Evolutionary conservation across 2,329 filamentous ascomycete species (phyloP).

Genomic region (Aureobasidium pullulans): DNA sequence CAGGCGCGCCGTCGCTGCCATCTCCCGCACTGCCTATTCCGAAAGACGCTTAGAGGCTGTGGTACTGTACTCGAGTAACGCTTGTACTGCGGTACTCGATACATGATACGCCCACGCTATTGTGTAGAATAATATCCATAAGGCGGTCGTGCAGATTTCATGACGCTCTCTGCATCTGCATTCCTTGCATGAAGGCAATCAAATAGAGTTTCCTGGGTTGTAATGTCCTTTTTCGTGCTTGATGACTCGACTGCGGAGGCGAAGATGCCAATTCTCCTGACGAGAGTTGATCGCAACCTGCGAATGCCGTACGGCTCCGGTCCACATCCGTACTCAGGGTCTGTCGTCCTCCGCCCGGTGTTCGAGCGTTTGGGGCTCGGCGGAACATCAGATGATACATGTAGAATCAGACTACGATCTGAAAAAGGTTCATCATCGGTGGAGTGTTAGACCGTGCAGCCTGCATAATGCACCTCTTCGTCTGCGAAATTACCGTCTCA

Average conservation of each 20-base stretch:
- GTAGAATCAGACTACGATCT: not conserved
- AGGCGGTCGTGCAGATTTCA: not conserved
- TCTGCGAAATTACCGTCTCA: not conserved
- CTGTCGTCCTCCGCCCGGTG: not conserved
- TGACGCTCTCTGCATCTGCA: slow-evolving; percentile 9
- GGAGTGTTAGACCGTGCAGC: not conserved
- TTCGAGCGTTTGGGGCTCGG: not conserved
- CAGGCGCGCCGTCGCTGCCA: slow-evolving; percentile 9
- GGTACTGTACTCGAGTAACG: slow-evolving; percentile 1
- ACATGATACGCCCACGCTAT: not conserved
- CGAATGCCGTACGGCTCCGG: not conserved
- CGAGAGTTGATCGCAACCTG: not conserved
- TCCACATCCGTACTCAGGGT: not conserved
- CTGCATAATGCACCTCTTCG: not conserved
- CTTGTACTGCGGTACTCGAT: not conserved
- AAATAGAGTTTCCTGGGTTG: not conserved
- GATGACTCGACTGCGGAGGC: not conserved
- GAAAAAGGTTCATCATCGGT: not conserved
- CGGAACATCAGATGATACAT: not conserved
- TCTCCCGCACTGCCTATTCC: slow-evolving; percentile 9
- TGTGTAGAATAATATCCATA: slow-evolving; percentile 1
- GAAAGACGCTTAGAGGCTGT: slow-evolving; percentile 4
- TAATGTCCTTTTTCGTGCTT: not conserved
- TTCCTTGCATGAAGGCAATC: slow-evolving; percentile 8
- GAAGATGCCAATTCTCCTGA: not conserved